These are phyloP conservation scores for Boletus insuetus DNA, from an alignment of 768 basidiomycete genomes.

Conservation along the genomic window DNA sequence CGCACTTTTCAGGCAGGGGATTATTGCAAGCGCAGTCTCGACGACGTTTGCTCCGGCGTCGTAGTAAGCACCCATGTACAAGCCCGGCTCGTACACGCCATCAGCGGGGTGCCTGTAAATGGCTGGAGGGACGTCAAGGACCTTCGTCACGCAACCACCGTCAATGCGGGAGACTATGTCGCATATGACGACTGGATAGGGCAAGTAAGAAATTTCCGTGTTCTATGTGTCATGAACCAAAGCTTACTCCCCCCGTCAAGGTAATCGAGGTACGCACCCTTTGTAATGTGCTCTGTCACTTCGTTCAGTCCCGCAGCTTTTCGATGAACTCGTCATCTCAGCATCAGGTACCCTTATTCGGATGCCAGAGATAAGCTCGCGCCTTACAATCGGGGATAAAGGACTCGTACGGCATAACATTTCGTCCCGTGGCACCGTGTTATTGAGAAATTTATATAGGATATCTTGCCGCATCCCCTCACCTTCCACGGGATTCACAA, in stretches of 20 bases:
- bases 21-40: conserved; percentile 73
- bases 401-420: conserved; percentile 52
- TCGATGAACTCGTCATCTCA: conserved; percentile 78
- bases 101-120: conserved; percentile 55
- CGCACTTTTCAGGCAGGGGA: conserved; percentile 78
- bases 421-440: background rate
- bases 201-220: conserved; percentile 52
- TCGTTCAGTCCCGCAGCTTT: conserved; percentile 51
- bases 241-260: conserved; percentile 34
- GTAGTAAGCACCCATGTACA: conserved; percentile 61
- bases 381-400: conserved; percentile 71
- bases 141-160: conserved; percentile 52
- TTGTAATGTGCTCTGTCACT: background rate
- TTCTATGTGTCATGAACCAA: conserved; percentile 3
- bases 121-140: conserved; percentile 64
- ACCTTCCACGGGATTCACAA: conserved; percentile 46
- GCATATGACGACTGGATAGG: conserved; percentile 86
- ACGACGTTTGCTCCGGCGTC: conserved; percentile 74
- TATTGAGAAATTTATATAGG: conserved; percentile 38
- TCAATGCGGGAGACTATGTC: conserved; percentile 82
- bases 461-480: conserved; percentile 60
- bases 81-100: conserved; percentile 71
- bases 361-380: conserved; percentile 75
- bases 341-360: conserved; percentile 65
- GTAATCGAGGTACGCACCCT: conserved; percentile 65